These are phyloP conservation scores for Telopea speciosissima DNA, from an alignment of 177 flowering plant genomes.

Conservation along the genomic window DNA sequence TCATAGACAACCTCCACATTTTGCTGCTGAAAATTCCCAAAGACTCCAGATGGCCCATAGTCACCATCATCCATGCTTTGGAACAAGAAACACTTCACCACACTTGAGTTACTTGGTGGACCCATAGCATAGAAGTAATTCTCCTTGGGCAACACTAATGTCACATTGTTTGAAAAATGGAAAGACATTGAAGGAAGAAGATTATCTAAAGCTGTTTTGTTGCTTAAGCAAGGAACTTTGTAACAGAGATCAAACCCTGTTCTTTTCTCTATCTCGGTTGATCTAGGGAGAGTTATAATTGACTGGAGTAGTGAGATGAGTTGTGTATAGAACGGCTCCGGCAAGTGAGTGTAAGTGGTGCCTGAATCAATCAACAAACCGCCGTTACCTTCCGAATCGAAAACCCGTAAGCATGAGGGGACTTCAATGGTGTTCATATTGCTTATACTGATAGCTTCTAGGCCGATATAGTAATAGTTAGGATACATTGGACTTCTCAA, in stretches of 20 bases:
- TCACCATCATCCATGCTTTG: slow-evolving; percentile 58
- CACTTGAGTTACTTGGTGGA: slow-evolving; percentile 43
- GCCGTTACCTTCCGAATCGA: slow-evolving; percentile 57
- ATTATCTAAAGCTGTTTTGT: slow-evolving; percentile 17
- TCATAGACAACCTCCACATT: slow-evolving; percentile 63
- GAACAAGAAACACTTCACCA: slow-evolving; percentile 52
- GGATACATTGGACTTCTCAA: slow-evolving; percentile 50
- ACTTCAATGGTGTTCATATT: slow-evolving; percentile 20
- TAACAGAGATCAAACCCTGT: slow-evolving; percentile 66
- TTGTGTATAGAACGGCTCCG: slow-evolving; percentile 46
- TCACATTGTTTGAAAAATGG: slow-evolving; percentile 58
- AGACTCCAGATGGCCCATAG: slow-evolving; percentile 62
- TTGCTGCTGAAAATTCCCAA: slow-evolving; percentile 75
- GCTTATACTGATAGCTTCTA: slow-evolving; percentile 45
- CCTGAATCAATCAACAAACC: slow-evolving; percentile 80
- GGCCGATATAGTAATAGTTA: slow-evolving; percentile 57
- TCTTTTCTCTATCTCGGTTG: slow-evolving; percentile 29
- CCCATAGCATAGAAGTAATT: slow-evolving; percentile 54
- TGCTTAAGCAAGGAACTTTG: slow-evolving; percentile 41
- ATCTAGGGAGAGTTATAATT: slow-evolving; percentile 35
- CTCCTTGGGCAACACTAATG: slow-evolving; percentile 42
- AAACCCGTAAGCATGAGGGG: slow-evolving; percentile 37
- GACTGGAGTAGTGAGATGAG: slow-evolving; percentile 34
- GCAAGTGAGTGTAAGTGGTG: slow-evolving; percentile 69
- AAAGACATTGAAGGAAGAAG: slow-evolving; percentile 48